Evolutionary conservation across 805 yeast species (phyloP).

Genomic region (Kodamaea jinghongensis): DNA sequence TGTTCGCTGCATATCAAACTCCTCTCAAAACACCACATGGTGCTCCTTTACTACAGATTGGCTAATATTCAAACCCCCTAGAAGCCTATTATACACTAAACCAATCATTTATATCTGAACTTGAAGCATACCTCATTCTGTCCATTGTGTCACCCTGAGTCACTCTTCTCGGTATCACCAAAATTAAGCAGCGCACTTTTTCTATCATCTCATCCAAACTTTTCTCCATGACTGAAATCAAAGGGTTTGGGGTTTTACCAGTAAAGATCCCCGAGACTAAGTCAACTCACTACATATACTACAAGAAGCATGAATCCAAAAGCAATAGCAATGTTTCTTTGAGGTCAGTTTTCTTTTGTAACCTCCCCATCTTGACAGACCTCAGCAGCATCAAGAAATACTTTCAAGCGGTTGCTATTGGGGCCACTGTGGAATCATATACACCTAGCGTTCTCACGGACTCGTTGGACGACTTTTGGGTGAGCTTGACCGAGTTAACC

Average conservation of each 20-base stretch:
- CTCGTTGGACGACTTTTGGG: slow-evolving; percentile 44
- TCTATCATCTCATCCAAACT: too few species aligned
- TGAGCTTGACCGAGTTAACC: slow-evolving; percentile 54
- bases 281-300: slow-evolving; percentile 55
- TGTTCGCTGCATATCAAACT: too few species aligned
- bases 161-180: too few species aligned
- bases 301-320: slow-evolving; percentile 59
- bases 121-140: too few species aligned
- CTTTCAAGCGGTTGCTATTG: slow-evolving; percentile 58
- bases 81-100: too few species aligned
- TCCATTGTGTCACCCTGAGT: too few species aligned
- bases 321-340: slow-evolving; percentile 23
- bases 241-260: slow-evolving; percentile 56
- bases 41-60: too few species aligned
- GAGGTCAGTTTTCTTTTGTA: slow-evolving; percentile 69
- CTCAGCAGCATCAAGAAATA: slow-evolving; percentile 52
- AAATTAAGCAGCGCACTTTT: too few species aligned
- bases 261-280: slow-evolving; percentile 38
- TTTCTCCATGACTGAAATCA: slow-evolving; percentile 40
- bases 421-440: slow-evolving; percentile 57
- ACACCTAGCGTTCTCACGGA: slow-evolving; percentile 35
- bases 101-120: too few species aligned
- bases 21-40: too few species aligned
- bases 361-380: slow-evolving; percentile 66
- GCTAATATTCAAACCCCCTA: too few species aligned